Evolutionary conservation across 2,329 filamentous ascomycete species (phyloP).

Genomic region (Coniella lustricola): DNA sequence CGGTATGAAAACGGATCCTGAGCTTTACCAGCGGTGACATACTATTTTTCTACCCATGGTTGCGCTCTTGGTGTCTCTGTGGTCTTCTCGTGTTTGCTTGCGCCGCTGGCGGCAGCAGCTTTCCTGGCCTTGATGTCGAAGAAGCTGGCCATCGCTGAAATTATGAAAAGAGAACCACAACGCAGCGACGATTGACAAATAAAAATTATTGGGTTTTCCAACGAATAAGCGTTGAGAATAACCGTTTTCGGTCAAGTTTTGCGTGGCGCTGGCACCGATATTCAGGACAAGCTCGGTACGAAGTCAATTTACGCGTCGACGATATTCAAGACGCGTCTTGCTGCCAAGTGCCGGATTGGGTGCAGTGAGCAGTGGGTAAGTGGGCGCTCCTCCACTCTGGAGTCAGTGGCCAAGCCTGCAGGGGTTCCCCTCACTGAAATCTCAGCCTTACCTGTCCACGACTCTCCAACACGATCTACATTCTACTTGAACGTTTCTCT

Average conservation of each 20-base stretch:
- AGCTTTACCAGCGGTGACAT: too few species aligned
- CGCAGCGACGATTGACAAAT: background rate
- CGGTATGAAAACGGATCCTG: too few species aligned
- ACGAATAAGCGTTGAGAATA: too few species aligned
- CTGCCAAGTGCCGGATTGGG: background rate
- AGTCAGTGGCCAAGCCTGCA: background rate
- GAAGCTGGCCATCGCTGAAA: constrained; percentile 70
- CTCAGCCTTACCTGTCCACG: background rate
- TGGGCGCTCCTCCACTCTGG: too few species aligned
- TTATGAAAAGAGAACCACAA: too few species aligned
- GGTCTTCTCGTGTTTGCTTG: constrained; percentile 56
- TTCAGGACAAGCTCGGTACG: background rate
- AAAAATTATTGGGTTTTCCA: too few species aligned
- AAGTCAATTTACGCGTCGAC: constrained; percentile 22
- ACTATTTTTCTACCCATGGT: constrained; percentile 99
- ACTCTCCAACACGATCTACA: too few species aligned
- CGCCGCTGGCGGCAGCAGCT: constrained; percentile 60
- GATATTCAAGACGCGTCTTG: constrained; percentile 6
- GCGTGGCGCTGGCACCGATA: background rate
- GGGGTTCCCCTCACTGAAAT: background rate
- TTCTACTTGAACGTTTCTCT: too few species aligned
- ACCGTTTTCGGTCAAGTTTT: background rate
- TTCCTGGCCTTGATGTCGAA: constrained; percentile 93
- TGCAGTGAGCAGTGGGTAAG: too few species aligned
- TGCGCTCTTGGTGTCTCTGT: constrained; percentile 63